Evolutionary conservation across 345 rosid species (phyloP).

Genomic region (Moringa oleifera): DNA sequence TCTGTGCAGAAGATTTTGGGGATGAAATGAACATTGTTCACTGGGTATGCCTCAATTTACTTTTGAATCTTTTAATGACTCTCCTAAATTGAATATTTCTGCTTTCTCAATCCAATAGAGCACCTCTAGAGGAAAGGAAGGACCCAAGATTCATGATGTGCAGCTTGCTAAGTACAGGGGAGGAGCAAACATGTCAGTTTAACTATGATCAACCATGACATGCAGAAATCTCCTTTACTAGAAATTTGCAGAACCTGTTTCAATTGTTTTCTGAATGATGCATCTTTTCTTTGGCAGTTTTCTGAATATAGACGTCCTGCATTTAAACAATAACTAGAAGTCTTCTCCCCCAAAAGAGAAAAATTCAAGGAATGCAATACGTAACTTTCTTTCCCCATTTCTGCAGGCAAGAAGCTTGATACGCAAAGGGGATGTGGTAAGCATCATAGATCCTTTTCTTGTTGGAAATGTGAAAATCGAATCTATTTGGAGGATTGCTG

Average conservation of each 20-base stretch:
- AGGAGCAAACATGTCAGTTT: neutral
- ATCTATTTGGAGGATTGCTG: slow-evolving; percentile 88
- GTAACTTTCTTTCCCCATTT: neutral
- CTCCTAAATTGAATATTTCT: too few species aligned
- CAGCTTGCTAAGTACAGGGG: neutral
- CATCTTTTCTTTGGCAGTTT: too few species aligned
- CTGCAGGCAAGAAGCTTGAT: slow-evolving; percentile 81
- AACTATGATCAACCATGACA: too few species aligned
- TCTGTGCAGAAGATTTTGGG: slow-evolving; percentile 80
- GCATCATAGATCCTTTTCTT: slow-evolving; percentile 65
- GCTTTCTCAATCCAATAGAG: neutral
- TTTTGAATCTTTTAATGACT: neutral
- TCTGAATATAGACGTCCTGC: too few species aligned
- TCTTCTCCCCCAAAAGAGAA: too few species aligned
- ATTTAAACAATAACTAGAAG: too few species aligned
- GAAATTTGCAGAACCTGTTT: too few species aligned
- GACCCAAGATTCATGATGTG: neutral
- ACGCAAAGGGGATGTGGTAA: slow-evolving; percentile 68
- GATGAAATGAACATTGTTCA: slow-evolving; percentile 82
- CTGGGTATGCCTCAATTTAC: slow-evolving; percentile 52
- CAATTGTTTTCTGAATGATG: too few species aligned
- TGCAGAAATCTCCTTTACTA: too few species aligned
- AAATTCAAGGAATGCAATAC: too few species aligned
- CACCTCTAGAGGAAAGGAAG: neutral
- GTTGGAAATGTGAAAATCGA: slow-evolving; percentile 61